These are phyloP conservation scores for Mycocentrospora acerina DNA, from an alignment of 2,329 filamentous ascomycete species.

Conservation along the genomic window DNA sequence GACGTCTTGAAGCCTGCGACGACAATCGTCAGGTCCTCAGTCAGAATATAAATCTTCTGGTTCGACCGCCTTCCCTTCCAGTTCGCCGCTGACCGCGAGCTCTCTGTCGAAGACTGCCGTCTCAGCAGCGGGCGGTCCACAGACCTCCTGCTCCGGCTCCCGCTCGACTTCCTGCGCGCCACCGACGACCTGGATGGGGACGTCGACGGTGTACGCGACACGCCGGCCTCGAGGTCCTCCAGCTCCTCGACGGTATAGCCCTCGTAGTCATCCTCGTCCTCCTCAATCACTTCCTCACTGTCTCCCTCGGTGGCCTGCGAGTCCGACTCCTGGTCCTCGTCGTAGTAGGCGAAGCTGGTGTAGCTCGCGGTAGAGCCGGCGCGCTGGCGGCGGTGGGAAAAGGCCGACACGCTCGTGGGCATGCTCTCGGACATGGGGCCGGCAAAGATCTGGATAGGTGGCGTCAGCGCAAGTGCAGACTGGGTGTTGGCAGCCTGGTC, in stretches of 20 bases:
- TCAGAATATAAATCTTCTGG: constrained; percentile 91
- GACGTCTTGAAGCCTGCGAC: constrained; percentile 89
- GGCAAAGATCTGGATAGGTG: constrained; percentile 67
- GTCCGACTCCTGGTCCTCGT: constrained; percentile 64
- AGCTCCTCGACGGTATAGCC: constrained; percentile 47
- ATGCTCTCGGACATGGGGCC: constrained; percentile 93
- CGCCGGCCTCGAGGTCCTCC: constrained; percentile 50
- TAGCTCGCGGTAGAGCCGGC: constrained; percentile 79
- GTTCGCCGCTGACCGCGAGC: constrained; percentile 63
- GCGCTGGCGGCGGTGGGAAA: constrained; percentile 77
- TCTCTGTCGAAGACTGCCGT: constrained; percentile 69
- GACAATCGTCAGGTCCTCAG: constrained; percentile 91
- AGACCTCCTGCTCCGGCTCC: constrained; percentile 58
- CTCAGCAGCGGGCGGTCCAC: constrained; percentile 65
- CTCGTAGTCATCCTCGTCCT: constrained; percentile 35
- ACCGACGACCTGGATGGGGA: constrained; percentile 20
- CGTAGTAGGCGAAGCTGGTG: constrained; percentile 74
- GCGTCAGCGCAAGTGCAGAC: constrained; percentile 39
- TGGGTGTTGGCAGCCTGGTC: constrained; percentile 7
- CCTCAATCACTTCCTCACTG: constrained; percentile 33
- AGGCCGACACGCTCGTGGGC: constrained; percentile 91
- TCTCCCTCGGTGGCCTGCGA: constrained; percentile 30
- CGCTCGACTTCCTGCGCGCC: constrained; percentile 63
- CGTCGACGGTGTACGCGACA: constrained; percentile 18
- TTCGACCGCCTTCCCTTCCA: constrained; percentile 63